A percentile compares a stretch with the other conserved stretches of the same genome.
Conservation (phyloP, 2,329 filamentous ascomycete species). For the Neodidymelliopsis sp. region DNA sequence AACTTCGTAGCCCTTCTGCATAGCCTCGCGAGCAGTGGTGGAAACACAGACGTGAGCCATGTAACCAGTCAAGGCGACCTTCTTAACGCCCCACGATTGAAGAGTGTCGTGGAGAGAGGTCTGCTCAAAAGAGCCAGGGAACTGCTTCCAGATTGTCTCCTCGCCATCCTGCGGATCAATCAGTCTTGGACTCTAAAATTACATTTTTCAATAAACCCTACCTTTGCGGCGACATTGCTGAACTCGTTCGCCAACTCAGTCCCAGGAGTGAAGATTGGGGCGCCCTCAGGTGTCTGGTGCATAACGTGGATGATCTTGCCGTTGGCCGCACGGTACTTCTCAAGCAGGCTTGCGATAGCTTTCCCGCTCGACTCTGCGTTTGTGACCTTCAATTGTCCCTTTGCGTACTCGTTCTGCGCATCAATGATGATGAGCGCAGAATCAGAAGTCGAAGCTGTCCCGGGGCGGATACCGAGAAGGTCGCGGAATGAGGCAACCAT, state of each 20-base stretch:
- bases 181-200: background rate
- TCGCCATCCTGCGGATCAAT: conserved; percentile 55
- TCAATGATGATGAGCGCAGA: conserved; percentile 72
- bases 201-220: background rate
- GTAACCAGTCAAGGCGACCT: conserved; percentile 68
- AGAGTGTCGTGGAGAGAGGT: conserved; percentile 66
- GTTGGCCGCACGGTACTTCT: conserved; percentile 64
- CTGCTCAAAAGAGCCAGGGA: conserved; percentile 66
- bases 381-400: conserved; percentile 64
- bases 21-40: conserved; percentile 68
- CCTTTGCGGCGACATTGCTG: conserved; percentile 62
- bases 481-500: conserved; percentile 56
- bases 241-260: conserved; percentile 69
- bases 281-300: conserved; percentile 65
- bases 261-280: conserved; percentile 70
- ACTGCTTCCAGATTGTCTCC: conserved; percentile 63
- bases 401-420: conserved; percentile 73
- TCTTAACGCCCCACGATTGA: conserved; percentile 60
- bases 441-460: conserved; percentile 64
- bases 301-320: conserved; percentile 68
- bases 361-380: conserved; percentile 63
- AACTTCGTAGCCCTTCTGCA: conserved; percentile 69
- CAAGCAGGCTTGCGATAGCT: conserved; percentile 64
- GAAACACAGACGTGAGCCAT: conserved; percentile 73
- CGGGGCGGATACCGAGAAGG: conserved; percentile 62